Evolutionary conservation across 305 asterid species (phyloP).

Genomic region (Fraxinus latifolia): DNA sequence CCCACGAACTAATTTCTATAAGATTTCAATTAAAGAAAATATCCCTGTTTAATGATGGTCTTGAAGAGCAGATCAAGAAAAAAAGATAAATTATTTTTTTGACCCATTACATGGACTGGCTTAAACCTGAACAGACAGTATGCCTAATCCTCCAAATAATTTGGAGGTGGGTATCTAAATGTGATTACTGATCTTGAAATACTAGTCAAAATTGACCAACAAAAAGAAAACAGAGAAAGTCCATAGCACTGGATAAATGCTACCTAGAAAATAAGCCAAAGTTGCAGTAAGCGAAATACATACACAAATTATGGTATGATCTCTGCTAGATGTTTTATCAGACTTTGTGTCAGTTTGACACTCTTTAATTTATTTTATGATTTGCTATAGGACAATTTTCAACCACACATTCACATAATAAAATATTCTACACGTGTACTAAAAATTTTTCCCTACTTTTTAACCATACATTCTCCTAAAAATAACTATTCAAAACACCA

Average conservation of each 20-base stretch:
- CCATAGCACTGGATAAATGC: neutral
- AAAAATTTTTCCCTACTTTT: neutral
- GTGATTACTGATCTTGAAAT: neutral
- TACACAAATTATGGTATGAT: neutral
- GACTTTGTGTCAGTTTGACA: neutral
- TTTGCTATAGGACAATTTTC: no score
- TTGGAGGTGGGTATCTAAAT: conserved; percentile 5
- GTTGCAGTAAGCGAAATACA: neutral
- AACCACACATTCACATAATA: no score
- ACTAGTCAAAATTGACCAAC: neutral
- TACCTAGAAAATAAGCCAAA: neutral
- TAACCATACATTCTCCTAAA: neutral
- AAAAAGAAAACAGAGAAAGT: neutral
- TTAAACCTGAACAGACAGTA: neutral
- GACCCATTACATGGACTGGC: neutral
- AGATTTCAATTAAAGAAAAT: neutral
- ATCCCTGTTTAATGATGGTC: neutral
- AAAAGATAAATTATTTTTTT: neutral
- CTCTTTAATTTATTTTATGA: no score
- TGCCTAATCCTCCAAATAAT: neutral
- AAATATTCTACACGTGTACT: no score
- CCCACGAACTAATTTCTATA: neutral
- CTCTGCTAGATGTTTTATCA: neutral
- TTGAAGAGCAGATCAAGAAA: conserved; percentile 12
- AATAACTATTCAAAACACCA: no score